Percentiles rank a stretch among this genome's conserved stretches.
These are phyloP conservation scores for Phoma sp. DNA, from an alignment of 2,329 filamentous ascomycete genomes.

Conservation along the genomic window DNA sequence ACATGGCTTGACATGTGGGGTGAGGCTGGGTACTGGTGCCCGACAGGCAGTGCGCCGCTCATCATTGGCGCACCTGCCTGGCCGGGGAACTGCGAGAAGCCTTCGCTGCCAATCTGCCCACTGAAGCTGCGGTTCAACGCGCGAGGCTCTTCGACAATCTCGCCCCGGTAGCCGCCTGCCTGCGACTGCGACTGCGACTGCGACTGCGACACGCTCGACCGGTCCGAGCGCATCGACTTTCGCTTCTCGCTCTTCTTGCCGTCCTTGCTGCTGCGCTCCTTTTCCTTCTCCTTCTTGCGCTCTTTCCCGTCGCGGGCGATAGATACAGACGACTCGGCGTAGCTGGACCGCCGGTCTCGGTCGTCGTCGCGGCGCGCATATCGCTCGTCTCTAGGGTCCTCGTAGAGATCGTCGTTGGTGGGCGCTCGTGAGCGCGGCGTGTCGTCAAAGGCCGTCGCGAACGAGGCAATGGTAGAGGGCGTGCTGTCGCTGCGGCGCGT, in stretches of 20 bases:
- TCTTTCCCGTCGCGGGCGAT: constrained; percentile 40
- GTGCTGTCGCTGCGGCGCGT: constrained; percentile 34
- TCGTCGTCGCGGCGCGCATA: constrained; percentile 31
- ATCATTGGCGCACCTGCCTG: constrained; percentile 44
- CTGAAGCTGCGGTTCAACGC: constrained; percentile 34
- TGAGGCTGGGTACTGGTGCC: constrained; percentile 26
- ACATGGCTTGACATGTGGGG: constrained; percentile 54
- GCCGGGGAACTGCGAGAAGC: constrained; percentile 46
- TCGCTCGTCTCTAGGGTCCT: constrained; percentile 35
- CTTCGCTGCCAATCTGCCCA: constrained; percentile 37
- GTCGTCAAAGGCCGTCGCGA: constrained; percentile 48
- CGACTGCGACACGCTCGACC: constrained; percentile 25
- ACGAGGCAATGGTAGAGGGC: constrained; percentile 46
- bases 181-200: constrained; percentile 19
- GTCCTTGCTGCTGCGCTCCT: constrained; percentile 20
- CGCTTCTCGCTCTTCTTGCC: constrained; percentile 36
- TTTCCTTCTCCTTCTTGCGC: constrained; percentile 30
- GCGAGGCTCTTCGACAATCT: constrained; percentile 40
- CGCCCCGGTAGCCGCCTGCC: constrained; percentile 38
- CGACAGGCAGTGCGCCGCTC: constrained; percentile 41
- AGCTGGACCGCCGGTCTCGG: constrained; percentile 41
- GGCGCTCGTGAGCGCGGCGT: constrained; percentile 31
- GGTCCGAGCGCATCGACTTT: constrained; percentile 40
- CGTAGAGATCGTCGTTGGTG: constrained; percentile 44
- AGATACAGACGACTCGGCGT: constrained; percentile 37